Evolutionary conservation across 2,329 filamentous ascomycete species (phyloP).

Genomic region (Dryadomyces quercus-mongolicae): DNA sequence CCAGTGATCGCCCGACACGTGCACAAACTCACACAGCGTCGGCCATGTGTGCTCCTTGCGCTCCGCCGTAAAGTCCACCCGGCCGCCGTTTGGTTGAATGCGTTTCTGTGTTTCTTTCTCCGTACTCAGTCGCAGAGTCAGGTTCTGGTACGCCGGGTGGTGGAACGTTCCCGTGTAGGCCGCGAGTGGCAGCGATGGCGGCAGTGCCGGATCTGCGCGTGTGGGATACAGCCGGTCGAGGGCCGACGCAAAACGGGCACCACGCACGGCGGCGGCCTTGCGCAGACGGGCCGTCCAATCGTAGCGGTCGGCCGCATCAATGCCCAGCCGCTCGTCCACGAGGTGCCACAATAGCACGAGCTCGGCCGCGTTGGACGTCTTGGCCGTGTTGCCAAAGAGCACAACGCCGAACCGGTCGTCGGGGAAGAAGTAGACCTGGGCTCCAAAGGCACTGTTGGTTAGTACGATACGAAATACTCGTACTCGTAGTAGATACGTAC

Average conservation of each 20-base stretch:
- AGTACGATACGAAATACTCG: background rate
- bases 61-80: conserved; percentile 11
- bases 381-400: conserved; percentile 30
- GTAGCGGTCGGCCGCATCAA: conserved; percentile 20
- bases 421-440: conserved; percentile 31
- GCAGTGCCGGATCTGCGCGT: conserved; percentile 21
- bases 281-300: conserved; percentile 23
- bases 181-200: conserved; percentile 21
- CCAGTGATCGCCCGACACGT: conserved; percentile 25
- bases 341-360: conserved; percentile 24
- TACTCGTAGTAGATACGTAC: conserved; percentile 2
- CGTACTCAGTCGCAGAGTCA: conserved; percentile 14
- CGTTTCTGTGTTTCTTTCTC: background rate
- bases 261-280: background rate
- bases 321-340: conserved; percentile 26
- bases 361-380: conserved; percentile 23
- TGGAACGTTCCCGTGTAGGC: conserved; percentile 29
- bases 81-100: background rate
- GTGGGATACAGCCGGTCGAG: conserved; percentile 25
- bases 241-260: conserved; percentile 17
- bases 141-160: conserved; percentile 27
- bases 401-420: conserved; percentile 28
- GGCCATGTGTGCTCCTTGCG: conserved; percentile 20
- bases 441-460: conserved; percentile 23
- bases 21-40: conserved; percentile 19